Percentiles rank a stretch among this genome's conserved stretches.
Conservation (phyloP, 148 eudicot genomes). For the Silene uniflora region DNA sequence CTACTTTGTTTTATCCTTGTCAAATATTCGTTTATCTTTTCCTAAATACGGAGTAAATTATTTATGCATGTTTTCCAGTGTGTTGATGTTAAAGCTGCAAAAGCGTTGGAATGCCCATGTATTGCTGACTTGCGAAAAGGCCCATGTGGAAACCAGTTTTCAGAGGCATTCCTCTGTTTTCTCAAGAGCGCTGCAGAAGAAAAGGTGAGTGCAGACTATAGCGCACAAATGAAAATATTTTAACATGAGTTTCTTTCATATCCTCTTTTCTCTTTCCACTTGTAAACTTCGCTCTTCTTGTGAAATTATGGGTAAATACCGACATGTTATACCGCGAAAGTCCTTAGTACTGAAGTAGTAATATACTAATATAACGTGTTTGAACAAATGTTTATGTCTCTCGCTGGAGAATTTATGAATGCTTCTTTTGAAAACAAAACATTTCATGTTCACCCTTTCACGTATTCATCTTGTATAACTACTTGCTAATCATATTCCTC, state of each 20-base stretch:
- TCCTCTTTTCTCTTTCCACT: background rate
- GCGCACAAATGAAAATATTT: background rate
- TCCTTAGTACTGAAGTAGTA: background rate
- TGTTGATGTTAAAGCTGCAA: constrained; percentile 68
- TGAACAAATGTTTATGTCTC: background rate
- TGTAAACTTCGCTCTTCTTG: background rate
- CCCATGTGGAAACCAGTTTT: constrained; percentile 77
- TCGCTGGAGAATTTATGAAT: too few relatives aligned
- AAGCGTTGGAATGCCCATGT: constrained; percentile 90
- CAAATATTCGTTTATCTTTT: constrained; percentile 1
- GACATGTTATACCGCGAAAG: background rate
- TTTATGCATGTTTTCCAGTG: constrained; percentile 38
- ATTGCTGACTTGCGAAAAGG: constrained; percentile 72
- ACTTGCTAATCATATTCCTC: background rate
- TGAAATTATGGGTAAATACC: background rate
- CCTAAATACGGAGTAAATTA: constrained; percentile 14
- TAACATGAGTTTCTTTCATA: background rate
- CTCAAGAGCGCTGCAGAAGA: constrained; percentile 86
- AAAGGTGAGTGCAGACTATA: constrained; percentile 40
- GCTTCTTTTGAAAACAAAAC: background rate
- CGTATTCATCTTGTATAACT: background rate
- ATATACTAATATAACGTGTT: background rate
- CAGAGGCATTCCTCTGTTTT: constrained; percentile 86
- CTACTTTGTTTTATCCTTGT: constrained; percentile 16
- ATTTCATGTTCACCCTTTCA: background rate